Evolutionary conservation across 148 eudicot genomes (phyloP).

Genomic region (Cornus suecica): DNA sequence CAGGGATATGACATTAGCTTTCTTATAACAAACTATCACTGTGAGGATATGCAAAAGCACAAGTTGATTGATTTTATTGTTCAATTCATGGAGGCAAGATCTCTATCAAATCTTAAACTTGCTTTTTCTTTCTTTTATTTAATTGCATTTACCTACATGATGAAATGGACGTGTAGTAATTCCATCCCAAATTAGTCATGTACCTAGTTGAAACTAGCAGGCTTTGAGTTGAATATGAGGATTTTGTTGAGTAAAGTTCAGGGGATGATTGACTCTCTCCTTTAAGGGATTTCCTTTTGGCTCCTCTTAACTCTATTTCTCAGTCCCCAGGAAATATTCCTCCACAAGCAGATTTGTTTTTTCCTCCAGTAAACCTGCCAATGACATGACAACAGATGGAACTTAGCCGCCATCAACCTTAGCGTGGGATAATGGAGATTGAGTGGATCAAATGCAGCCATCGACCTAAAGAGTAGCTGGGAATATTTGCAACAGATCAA

Average conservation of each 20-base stretch:
- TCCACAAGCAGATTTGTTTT: no score
- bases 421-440: no score
- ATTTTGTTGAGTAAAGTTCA: not conserved
- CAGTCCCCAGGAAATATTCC: no score
- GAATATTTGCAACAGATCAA: no score
- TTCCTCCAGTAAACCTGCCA: no score
- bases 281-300: not conserved
- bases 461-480: no score
- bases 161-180: not conserved
- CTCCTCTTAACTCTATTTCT: no score
- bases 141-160: constrained; percentile 8
- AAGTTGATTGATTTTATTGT: constrained; percentile 95
- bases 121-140: not conserved
- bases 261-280: not conserved
- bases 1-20: constrained; percentile 99
- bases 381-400: no score
- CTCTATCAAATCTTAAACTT: not conserved
- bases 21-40: constrained; percentile 93
- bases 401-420: no score
- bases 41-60: constrained; percentile 95
- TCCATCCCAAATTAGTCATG: not conserved
- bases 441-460: no score
- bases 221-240: not conserved
- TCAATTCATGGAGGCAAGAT: constrained; percentile 95
- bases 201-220: not conserved